A percentile compares a stretch with the other conserved stretches of the same genome.
Conservation (phyloP, 192 early-diverging fungal species). For the Chytriomyces hyalinus region DNA sequence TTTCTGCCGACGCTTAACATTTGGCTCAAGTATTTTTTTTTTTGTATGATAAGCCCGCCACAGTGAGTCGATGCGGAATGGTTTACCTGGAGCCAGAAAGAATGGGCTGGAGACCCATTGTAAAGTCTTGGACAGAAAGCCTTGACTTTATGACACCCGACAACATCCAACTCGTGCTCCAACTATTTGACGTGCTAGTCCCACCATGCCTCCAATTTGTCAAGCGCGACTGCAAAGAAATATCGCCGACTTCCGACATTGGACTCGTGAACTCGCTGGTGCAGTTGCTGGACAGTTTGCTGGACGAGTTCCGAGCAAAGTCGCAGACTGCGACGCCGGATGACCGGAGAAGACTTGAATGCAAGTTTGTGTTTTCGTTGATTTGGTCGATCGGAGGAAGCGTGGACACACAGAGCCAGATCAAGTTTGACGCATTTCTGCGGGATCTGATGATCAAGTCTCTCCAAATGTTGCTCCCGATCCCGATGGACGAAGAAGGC, state of each 20-base stretch:
- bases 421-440: conserved; percentile 57
- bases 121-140: conserved; percentile 59
- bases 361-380: conserved; percentile 57
- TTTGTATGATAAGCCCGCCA: conserved; percentile 55
- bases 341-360: conserved; percentile 45
- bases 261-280: conserved; percentile 63
- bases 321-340: conserved; percentile 23
- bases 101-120: conserved; percentile 61
- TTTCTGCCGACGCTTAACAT: neutral
- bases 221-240: conserved; percentile 61
- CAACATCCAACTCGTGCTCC: conserved; percentile 30
- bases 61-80: conserved; percentile 71
- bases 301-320: conserved; percentile 51
- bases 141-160: conserved; percentile 44
- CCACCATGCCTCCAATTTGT: conserved; percentile 47
- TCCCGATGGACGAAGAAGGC: conserved; percentile 47
- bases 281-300: conserved; percentile 52
- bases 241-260: conserved; percentile 65
- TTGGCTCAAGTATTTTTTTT: conserved; percentile 7
- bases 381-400: conserved; percentile 65
- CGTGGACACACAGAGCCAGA: conserved; percentile 54
- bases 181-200: conserved; percentile 56
- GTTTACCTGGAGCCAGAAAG: conserved; percentile 66
- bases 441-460: conserved; percentile 6
- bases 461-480: conserved; percentile 34